A percentile compares a stretch with the other conserved stretches of the same genome.
These are phyloP conservation scores for Lentinula guzmanii DNA, from an alignment of 768 basidiomycete species.

Conservation along the genomic window DNA sequence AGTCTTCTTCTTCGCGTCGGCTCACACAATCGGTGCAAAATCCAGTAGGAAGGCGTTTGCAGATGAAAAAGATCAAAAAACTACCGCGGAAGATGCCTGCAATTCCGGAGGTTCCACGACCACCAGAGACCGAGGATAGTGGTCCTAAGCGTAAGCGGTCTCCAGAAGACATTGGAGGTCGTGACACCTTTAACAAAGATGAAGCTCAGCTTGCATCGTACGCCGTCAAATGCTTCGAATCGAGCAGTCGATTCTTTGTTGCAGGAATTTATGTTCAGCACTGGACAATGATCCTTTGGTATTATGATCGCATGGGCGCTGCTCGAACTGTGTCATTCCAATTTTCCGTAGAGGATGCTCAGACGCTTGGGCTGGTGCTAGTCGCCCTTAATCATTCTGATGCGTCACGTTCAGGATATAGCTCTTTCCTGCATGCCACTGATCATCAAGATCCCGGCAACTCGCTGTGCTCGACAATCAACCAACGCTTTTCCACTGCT, in stretches of 20 bases:
- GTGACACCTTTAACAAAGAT: not conserved
- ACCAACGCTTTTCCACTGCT: not conserved
- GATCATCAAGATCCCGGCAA: not conserved
- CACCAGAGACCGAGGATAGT: not conserved
- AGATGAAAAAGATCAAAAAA: not conserved
- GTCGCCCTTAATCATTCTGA: constrained; percentile 12
- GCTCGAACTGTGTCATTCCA: constrained; percentile 15
- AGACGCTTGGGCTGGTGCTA: constrained; percentile 15
- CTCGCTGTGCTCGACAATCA: not conserved
- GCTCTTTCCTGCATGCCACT: constrained; percentile 9
- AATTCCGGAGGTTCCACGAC: not conserved
- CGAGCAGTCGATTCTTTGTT: constrained; percentile 12
- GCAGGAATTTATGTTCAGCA: constrained; percentile 17
- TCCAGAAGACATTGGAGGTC: not conserved
- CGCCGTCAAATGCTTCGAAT: constrained; percentile 11
- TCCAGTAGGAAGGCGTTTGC: not conserved
- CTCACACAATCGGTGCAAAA: no score
- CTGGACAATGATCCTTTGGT: constrained; percentile 16
- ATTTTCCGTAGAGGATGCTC: constrained; percentile 9
- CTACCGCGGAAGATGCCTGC: not conserved
- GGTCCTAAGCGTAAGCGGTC: not conserved
- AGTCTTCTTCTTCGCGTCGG: no score
- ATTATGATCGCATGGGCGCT: constrained; percentile 20
- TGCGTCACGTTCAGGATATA: constrained; percentile 11
- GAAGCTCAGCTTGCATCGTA: constrained; percentile 12